A percentile compares a stretch with the other conserved stretches of the same genome.
phyloP scores from a whole-genome alignment of 2,329 filamentous ascomycete species.

The Pseudogymnoascus destructans region DNA sequence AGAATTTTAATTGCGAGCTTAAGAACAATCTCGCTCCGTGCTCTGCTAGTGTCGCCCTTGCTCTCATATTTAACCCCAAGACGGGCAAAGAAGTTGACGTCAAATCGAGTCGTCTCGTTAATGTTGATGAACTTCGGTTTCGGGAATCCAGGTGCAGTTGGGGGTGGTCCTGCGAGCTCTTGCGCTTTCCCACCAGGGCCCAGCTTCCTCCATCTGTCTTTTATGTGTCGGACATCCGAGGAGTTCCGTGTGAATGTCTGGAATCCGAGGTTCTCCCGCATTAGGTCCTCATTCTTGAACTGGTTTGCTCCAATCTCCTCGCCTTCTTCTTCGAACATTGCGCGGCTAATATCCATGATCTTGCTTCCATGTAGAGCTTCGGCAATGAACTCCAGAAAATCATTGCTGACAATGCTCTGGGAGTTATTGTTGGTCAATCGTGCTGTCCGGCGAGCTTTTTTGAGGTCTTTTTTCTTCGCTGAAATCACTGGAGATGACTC shows the following conservation, averaged over 20 bases:
- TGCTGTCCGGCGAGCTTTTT: not conserved
- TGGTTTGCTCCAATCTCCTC: not conserved
- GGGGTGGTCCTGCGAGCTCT: not conserved
- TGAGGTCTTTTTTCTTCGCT: not conserved
- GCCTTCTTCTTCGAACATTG: not conserved
- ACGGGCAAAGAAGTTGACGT: constrained; percentile 21
- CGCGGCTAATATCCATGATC: not conserved
- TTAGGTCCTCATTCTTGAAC: not conserved
- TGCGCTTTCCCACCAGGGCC: not conserved
- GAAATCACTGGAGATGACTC: not conserved
- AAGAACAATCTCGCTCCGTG: constrained; percentile 19
- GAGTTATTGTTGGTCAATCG: not conserved
- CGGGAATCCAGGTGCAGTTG: not conserved
- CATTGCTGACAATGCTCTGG: not conserved
- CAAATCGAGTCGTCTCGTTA: constrained; percentile 12
- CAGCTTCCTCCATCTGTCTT: not conserved
- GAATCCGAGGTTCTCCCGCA: not conserved
- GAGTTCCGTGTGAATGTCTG: not conserved
- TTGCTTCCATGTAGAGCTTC: not conserved
- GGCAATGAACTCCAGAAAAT: not conserved
- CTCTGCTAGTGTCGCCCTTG: constrained; percentile 16
- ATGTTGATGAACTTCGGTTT: not conserved
- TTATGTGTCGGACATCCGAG: not conserved
- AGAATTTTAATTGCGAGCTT: constrained; percentile 21
- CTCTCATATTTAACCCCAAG: constrained; percentile 20